Evolutionary conservation across 805 yeast species (phyloP), one percentile per base, ranked within the genome.

Genomic region (Ogataea ganodermae): DNA sequence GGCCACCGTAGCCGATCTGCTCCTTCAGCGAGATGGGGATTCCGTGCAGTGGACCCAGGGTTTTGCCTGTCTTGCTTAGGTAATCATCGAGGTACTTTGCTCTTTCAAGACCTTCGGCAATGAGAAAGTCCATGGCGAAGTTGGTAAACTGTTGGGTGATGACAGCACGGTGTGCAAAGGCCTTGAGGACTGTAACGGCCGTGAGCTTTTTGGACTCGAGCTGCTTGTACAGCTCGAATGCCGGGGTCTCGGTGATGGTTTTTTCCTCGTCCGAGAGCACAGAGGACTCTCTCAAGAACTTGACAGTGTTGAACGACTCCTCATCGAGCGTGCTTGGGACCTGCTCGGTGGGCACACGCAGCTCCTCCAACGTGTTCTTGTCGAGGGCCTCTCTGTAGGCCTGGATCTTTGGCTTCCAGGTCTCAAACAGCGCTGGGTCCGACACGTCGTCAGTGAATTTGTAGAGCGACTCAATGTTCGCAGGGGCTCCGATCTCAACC

Each of bases 11-110:
- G 48, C 74, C 71, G 61, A 80, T 75, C 60, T 83, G 89, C 60
- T 84, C 89, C 58, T 84, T 84, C 35, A 84, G 66, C 0, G 89
- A 83, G 35, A 84, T 63, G 14, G 89, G 89, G 32, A 84, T 67
- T 35, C 89, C 89, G 56, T 84, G 89, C 48, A 84, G 66, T 9
- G 88, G 86, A 35, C 89, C 90, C 30, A 78, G 63, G 1, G 81
- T 68, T 48, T 75, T 66, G n/a, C 81, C 81, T 44, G 77, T 71
- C 41, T 71, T 69, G 14, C 62, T 66, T 35, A 70, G 63, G 52
- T 74, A 72, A 1, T 79, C 79, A 67, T 84, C 88, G 52, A 81
- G 69, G 57, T 75, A 79, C 56, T 75, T 58, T 9, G 87, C 86
- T 50, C 80, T 70, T 38, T 62, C 57, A 37, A 80, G 58, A n/a